Evolutionary conservation across 805 yeast genomes (phyloP), one percentile per base, ranked within the genome.

Genomic region (Kodamaea laetipori): DNA sequence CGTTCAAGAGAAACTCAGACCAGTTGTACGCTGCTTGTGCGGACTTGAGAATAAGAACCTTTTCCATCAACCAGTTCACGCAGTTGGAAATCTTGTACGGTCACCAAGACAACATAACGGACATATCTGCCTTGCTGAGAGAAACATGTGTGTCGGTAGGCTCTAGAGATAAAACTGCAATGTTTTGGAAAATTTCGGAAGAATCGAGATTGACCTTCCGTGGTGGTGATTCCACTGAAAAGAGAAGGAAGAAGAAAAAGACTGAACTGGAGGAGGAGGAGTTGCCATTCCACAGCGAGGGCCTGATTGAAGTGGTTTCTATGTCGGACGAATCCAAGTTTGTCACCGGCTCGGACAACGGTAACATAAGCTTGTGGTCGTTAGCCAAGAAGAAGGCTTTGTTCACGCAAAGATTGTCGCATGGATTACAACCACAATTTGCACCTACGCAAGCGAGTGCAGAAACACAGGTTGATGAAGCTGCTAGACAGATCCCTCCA

Each of bases 101-200:
- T 2, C 99, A 94, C 66, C 98, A 94, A 68, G 99, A 94, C 60
- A 71, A 79, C 43, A 90, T 92, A 35, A 76, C 78, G 33, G 97
- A 84, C 57, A 83, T 94, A 42, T 69, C 89, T 16, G 89, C 97
- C 0, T 69, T 94, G 48, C 78, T 80, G 7, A 82, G 82, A 63
- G 98, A 94, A 59, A 80, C 97, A 46, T 94, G 99, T 71, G 90
- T 94, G 12, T 88, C 96, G 18, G 98, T 92, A 24, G 99, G 99
- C 12, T 76, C 95, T 3, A 80, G 98, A 55, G 99, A 94, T 66
- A 82, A 95, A 56, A 87, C 97, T 4, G 97, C 92, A 7, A 85
- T 95, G 84, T 72, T 87, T 55, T 94, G 99, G 99, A 94, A 94
- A 63, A 89, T 94, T 52, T 81, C 96, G 18, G 99, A 94, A 56